Conservation (phyloP, 2,329 filamentous ascomycete genomes). For the Plenodomus tracheiphilus region DNA sequence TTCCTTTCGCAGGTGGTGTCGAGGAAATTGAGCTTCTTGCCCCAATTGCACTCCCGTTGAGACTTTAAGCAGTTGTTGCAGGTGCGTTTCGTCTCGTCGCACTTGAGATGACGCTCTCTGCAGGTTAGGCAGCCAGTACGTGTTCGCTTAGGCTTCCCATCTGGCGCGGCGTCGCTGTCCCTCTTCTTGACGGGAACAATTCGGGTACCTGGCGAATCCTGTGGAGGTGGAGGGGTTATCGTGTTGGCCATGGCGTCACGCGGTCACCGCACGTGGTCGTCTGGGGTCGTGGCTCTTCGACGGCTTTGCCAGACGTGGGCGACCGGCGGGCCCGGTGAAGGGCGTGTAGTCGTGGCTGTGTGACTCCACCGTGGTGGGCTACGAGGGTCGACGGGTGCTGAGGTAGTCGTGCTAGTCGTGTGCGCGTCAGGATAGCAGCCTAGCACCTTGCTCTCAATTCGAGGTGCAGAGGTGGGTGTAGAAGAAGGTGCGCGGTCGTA, state of each 20-base stretch:
- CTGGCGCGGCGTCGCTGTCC: conserved; percentile 27
- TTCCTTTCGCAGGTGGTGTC: conserved; percentile 73
- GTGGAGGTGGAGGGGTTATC: conserved; percentile 23
- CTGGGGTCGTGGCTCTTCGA: conserved; percentile 2
- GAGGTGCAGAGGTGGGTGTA: too few relatives aligned
- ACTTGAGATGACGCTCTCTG: conserved; percentile 86
- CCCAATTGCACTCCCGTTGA: conserved; percentile 80
- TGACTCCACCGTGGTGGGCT: background rate
- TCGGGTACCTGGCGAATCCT: conserved; percentile 24
- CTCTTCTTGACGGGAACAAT: conserved; percentile 20
- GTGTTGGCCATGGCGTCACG: conserved; percentile 22
- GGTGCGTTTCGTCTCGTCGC: conserved; percentile 71
- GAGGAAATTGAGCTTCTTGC: conserved; percentile 87
- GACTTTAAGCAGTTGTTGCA: conserved; percentile 87
- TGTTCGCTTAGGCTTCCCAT: conserved; percentile 76
- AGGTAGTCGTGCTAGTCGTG: background rate
- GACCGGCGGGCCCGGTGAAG: conserved; percentile 7
- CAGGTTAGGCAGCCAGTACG: conserved; percentile 91
- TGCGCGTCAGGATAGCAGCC: background rate
- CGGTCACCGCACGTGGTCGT: conserved; percentile 1
- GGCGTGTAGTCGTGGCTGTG: conserved; percentile 2
- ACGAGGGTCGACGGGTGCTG: background rate
- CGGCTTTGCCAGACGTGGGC: conserved; percentile 5
- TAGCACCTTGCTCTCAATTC: too few relatives aligned
- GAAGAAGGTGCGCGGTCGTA: background rate